Evolutionary conservation across 2,329 filamentous ascomycete species (phyloP), one percentile per base, ranked within the genome.

Genomic region (Chaetomiaceae sp.): DNA sequence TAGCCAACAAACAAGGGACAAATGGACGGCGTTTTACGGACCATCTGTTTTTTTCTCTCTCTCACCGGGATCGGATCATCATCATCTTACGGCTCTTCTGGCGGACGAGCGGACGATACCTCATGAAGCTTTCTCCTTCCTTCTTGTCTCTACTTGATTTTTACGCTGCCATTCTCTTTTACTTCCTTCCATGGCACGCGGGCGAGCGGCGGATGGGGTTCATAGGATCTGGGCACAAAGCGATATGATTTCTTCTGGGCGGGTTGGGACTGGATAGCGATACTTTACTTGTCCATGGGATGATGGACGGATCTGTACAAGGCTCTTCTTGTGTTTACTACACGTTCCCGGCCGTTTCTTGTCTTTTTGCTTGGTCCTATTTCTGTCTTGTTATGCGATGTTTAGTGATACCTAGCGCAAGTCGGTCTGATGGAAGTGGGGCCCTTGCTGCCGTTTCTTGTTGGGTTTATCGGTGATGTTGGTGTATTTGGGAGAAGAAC

Each of bases 391-490:
- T 40, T 27, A 18, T 25, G 21, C 29, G 29, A 16, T 48, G 47
- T 48, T 49, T 20, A 49, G 30, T 49, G 47, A 49, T 49, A 49
- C 47, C 47, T 41, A 30, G 29, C 37, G 47, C 37, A 49, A 49
- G 47, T 18, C 16, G 37, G 47, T 27, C 47, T 37, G 29, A 34
- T 42, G 38, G 37, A 48, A 27, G 30, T 20, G 21, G 27, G 23
- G 47, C 27, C 25, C 29, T 40, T 34, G 37, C 29, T 36, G 47
- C 47, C 34, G 47, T 21, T 25, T 11, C 29, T 42, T 27, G 1
- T 23, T 49, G 16, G 16, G 27, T 20, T 42, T 18, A 33, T 42
- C 23, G 23, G 14, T 30, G 21, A 7, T n/a, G n/a, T 37, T 37
- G 14, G 21, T n/a, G 20, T 13, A 32, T 3, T 40, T 23, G 36